Evolutionary conservation across 2,329 filamentous ascomycete genomes (phyloP).

Genomic region (Talaromyces sp.): DNA sequence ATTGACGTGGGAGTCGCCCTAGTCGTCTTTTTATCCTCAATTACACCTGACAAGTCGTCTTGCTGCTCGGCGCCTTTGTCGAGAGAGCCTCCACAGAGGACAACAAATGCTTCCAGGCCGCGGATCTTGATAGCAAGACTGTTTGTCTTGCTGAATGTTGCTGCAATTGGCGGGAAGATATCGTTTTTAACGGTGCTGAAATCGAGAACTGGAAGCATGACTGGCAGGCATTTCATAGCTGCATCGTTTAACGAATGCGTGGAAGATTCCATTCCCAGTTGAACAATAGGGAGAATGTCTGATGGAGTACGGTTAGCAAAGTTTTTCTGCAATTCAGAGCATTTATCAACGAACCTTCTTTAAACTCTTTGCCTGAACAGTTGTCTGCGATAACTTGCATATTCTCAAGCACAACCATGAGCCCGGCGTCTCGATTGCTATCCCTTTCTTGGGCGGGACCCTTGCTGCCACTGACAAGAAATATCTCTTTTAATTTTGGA

Average conservation of each 20-base stretch:
- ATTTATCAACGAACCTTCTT: conserved; percentile 62
- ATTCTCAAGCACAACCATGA: conserved; percentile 88
- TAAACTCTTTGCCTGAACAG: conserved; percentile 86
- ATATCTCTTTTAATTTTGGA: conserved; percentile 78
- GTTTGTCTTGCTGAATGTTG: conserved; percentile 86
- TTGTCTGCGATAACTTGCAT: conserved; percentile 71
- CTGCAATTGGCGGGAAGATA: conserved; percentile 84
- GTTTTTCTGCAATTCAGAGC: conserved; percentile 5
- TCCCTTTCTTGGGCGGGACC: conserved; percentile 64
- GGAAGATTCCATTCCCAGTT: conserved; percentile 77
- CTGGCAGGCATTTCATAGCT: conserved; percentile 70
- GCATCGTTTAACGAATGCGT: conserved; percentile 88
- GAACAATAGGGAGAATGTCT: conserved; percentile 85
- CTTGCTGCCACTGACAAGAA: conserved; percentile 53
- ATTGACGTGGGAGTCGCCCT: conserved; percentile 67
- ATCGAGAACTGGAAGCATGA: conserved; percentile 81
- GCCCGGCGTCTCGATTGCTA: conserved; percentile 74
- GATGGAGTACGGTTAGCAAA: conserved; percentile 16
- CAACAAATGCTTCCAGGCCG: conserved; percentile 82
- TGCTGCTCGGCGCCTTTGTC: conserved; percentile 42
- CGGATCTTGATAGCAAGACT: conserved; percentile 93
- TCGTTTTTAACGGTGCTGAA: conserved; percentile 97
- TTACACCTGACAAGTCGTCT: conserved; percentile 72
- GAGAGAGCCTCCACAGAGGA: conserved; percentile 74
- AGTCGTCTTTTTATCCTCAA: conserved; percentile 45